Evolutionary conservation across 345 rosid species (phyloP), one percentile per base, ranked within the genome.

Genomic region (Lepidium africanum): DNA sequence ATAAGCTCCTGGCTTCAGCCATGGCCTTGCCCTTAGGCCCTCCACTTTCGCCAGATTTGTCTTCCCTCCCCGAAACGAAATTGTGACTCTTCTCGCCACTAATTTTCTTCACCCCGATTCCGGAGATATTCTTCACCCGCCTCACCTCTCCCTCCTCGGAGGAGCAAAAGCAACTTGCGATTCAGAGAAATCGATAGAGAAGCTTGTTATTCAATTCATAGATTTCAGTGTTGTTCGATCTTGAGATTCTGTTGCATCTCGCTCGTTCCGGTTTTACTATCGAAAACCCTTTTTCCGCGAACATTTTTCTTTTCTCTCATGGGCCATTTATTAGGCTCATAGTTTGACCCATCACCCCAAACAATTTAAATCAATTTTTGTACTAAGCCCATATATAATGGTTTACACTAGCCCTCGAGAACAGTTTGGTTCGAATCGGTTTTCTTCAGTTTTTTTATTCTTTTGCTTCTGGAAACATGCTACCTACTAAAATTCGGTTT

Each of bases 11-110:
- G 71, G 75, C 78, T 76, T 78, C 51, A 75, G 69, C 72, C 74
- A 62, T 40, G 66, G 69, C 40, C 77, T 69, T 55, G 74, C 81
- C 72, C 81, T 71, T 53, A 80, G 36, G 13, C 79, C 74, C 57
- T 74, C 81, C 72, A 63, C 72, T 59, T 70, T 71, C 48, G 77
- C 78, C 74, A 78, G 65, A 60, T 70, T 76, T 81, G 35, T 65
- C 21, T 39, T 32, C 39, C 76, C 52, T 39, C 51, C 21, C 37
- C 21, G 57, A 39, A 72, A 40, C 14, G 30, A 47, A 63, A 72
- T 46, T 59, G 10, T 19, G 10, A 16, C 32, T 56, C 43, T 10
- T 62, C 21, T 56, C 55, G 16, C 46, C 25, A 21, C 63, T 55
- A 13, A 6, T 8, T 15, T 7, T 14, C 57, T 46, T 57, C 48